Evolutionary conservation across 768 basidiomycete genomes (phyloP).

Genomic region (Kwoniella sp.): DNA sequence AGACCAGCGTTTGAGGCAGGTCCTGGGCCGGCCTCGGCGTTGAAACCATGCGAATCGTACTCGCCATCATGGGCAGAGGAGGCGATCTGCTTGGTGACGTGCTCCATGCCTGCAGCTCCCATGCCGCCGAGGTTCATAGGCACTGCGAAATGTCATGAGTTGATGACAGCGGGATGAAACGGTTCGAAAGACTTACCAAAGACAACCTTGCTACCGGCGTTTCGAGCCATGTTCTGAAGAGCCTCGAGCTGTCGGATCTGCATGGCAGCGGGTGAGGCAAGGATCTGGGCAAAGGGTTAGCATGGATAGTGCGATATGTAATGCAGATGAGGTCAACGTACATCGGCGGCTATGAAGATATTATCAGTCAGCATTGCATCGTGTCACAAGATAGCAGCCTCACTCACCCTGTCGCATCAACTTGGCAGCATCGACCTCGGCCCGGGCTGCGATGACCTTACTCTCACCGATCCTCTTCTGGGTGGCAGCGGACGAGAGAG

Average conservation of each 20-base stretch:
- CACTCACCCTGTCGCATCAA: constrained; percentile 88
- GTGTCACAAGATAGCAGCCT: constrained; percentile 46
- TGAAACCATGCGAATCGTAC: constrained; percentile 3
- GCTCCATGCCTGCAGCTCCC: constrained; percentile 41
- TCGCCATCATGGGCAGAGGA: constrained; percentile 14
- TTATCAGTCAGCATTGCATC: not conserved
- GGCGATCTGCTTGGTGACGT: constrained; percentile 30
- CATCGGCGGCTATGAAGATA: constrained; percentile 11
- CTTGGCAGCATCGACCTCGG: constrained; percentile 89
- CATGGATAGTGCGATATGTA: not conserved
- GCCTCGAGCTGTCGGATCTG: constrained; percentile 96
- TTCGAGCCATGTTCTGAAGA: constrained; percentile 89
- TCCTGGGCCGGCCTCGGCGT: constrained; percentile 7
- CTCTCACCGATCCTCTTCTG: constrained; percentile 95
- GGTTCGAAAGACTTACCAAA: constrained; percentile 64
- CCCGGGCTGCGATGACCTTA: constrained; percentile 60
- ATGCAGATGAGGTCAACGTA: not conserved
- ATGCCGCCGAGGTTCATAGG: constrained; percentile 46
- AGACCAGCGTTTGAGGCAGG: constrained; percentile 36
- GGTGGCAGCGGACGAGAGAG: constrained; percentile 89
- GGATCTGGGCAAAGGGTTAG: constrained; percentile 27
- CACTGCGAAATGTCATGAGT: constrained; percentile 16
- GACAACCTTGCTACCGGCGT: constrained; percentile 72
- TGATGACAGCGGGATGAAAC: not conserved
- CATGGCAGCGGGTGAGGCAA: constrained; percentile 90